Percentiles rank a stretch among this genome's conserved stretches.
These are phyloP conservation scores for Microstegium vimineum DNA, from an alignment of 176 grass and related monocot species.

Conservation along the genomic window DNA sequence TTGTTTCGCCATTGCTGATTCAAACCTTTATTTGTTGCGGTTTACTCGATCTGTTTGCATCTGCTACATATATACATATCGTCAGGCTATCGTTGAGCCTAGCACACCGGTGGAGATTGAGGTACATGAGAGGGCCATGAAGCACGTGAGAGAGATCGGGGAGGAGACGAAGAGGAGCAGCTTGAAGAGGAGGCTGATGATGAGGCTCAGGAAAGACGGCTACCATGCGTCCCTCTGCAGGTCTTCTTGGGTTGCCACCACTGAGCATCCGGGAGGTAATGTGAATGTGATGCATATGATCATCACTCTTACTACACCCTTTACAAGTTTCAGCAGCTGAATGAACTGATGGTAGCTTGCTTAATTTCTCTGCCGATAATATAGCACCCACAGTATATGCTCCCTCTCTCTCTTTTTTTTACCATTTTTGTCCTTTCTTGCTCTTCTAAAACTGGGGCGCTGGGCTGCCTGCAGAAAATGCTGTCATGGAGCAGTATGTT, in stretches of 20 bases:
- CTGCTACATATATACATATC: background rate
- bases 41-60: background rate
- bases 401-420: background rate
- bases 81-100: slow-evolving; percentile 31
- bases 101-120: slow-evolving; percentile 33
- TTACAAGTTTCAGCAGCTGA: too few relatives aligned
- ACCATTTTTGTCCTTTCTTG: slow-evolving; percentile 35
- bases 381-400: background rate
- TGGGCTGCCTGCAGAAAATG: slow-evolving; percentile 16
- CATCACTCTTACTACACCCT: background rate
- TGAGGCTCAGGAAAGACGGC: slow-evolving; percentile 62
- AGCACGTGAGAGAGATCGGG: slow-evolving; percentile 42
- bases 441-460: slow-evolving; percentile 1
- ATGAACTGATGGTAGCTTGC: background rate
- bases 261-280: slow-evolving; percentile 66
- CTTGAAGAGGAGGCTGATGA: slow-evolving; percentile 60
- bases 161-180: slow-evolving; percentile 43
- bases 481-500: slow-evolving; percentile 11
- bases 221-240: slow-evolving; percentile 61
- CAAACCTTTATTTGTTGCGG: background rate
- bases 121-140: slow-evolving; percentile 42
- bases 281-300: too few relatives aligned
- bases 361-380: background rate
- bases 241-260: slow-evolving; percentile 61
- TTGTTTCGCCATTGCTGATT: background rate